Conservation (phyloP, 225 moss, liverwort and hornwort genomes). For the Polytrichum commune region DNA sequence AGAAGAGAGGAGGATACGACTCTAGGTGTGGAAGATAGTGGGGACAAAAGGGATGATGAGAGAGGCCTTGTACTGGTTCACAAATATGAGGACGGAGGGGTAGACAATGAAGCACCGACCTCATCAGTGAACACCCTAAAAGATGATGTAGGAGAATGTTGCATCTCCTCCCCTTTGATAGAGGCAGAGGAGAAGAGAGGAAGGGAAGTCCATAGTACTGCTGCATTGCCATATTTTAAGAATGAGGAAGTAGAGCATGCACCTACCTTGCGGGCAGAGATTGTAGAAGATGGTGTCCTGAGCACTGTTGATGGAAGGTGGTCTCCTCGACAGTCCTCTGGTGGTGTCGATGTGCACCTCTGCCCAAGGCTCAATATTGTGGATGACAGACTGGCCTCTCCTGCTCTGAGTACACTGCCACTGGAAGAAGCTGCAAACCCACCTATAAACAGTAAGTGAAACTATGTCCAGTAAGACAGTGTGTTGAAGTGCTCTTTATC, state of each 20-base stretch:
- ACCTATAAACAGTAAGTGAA: constrained; percentile 24
- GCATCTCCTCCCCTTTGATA: neutral
- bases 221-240: constrained; percentile 9
- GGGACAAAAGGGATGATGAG: constrained; percentile 1
- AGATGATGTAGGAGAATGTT: too few relatives aligned
- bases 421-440: constrained; percentile 14
- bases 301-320: too few relatives aligned
- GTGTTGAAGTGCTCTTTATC: neutral
- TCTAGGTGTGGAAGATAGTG: constrained; percentile 2
- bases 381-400: constrained; percentile 15
- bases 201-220: constrained; percentile 12
- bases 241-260: neutral
- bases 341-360: constrained; percentile 9
- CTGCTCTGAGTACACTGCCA: constrained; percentile 8
- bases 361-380: constrained; percentile 19
- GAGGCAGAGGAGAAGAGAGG: constrained; percentile 17
- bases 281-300: constrained; percentile 20
- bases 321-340: constrained; percentile 5
- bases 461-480: neutral
- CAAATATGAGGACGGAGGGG: constrained; percentile 11
- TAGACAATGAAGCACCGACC: neutral
- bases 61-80: neutral
- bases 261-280: constrained; percentile 18
- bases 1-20: constrained; percentile 12
- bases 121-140: too few relatives aligned